Evolutionary conservation across 75 land plant species (phyloP).

Genomic region (Ceratopteris richardii): DNA sequence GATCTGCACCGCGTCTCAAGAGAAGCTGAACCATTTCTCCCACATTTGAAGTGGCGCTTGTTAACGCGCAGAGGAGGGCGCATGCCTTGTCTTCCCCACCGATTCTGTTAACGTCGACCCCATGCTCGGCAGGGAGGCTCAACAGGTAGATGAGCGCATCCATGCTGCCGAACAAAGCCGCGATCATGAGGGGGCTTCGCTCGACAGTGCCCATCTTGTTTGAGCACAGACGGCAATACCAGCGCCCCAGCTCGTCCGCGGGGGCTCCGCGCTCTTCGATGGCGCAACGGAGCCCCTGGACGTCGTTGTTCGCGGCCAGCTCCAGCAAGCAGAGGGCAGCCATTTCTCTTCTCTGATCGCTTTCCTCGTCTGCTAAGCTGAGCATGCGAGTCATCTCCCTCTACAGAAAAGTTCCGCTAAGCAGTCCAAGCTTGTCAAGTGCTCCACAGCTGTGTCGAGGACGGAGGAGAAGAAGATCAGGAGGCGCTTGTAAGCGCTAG

Average conservation of each 20-base stretch:
- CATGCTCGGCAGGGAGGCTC: constrained; percentile 6
- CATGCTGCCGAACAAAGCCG: constrained; percentile 11
- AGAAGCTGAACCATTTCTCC: constrained; percentile 49
- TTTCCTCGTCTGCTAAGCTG: no score
- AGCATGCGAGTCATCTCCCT: no score
- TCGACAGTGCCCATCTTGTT: constrained; percentile 11
- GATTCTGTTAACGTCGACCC: constrained; percentile 42
- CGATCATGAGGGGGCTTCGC: constrained; percentile 14
- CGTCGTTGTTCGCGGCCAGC: constrained; percentile 12
- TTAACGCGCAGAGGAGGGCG: constrained; percentile 76
- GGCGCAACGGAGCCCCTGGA: not conserved
- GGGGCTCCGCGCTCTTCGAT: constrained; percentile 1
- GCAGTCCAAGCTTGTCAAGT: no score
- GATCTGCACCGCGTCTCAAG: constrained; percentile 54
- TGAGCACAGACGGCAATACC: not conserved
- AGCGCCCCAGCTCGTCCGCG: not conserved
- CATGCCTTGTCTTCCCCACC: constrained; percentile 49
- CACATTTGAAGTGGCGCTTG: constrained; percentile 34
- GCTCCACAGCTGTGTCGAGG: no score
- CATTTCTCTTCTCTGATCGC: no score
- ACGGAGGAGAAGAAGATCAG: no score
- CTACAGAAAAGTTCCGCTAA: no score
- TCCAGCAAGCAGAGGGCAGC: constrained; percentile 9
- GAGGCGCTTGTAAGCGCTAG: no score
- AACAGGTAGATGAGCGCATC: constrained; percentile 16